Percentiles rank a stretch among this genome's conserved stretches.
These are phyloP conservation scores for Neurospora sp. DNA, from an alignment of 495 filamentous ascomycete genomes.

Conservation along the genomic window DNA sequence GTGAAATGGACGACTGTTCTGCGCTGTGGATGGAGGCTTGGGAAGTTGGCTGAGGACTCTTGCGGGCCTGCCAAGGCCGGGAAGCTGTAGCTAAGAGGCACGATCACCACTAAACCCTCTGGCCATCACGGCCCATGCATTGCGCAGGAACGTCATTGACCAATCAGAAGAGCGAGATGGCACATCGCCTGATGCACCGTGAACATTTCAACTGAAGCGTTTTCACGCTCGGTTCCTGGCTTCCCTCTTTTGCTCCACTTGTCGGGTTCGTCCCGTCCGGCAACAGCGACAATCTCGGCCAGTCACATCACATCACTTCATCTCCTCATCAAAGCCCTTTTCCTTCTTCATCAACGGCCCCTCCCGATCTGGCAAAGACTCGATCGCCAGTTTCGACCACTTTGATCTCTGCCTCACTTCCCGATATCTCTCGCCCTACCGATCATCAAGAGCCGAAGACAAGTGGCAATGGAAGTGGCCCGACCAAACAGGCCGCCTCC, in stretches of 20 bases:
- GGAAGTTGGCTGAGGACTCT: not conserved
- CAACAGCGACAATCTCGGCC: not conserved
- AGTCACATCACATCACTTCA: not conserved
- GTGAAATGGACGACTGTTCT: not conserved
- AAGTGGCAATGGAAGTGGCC: not conserved
- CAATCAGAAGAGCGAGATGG: not conserved
- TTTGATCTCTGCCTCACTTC: not conserved
- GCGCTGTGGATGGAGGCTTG: not conserved
- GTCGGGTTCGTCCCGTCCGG: not conserved
- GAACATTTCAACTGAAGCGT: not conserved
- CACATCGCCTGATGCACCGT: not conserved
- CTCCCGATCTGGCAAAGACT: not conserved
- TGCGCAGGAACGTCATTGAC: slow-evolving; percentile 9
- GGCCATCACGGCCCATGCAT: slow-evolving; percentile 1
- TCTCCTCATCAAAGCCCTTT: not conserved
- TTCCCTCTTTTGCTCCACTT: not conserved
- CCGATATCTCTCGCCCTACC: not conserved
- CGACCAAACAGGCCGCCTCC: not conserved
- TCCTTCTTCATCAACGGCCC: not conserved
- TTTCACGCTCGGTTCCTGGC: not conserved
- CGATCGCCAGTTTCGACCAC: not conserved
- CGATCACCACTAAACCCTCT: not conserved
- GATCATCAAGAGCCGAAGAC: not conserved
- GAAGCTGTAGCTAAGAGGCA: slow-evolving; percentile 5
- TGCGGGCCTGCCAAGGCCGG: not conserved